Evolutionary conservation across 148 eudicot genomes (phyloP).

Genomic region (Gaultheria prostrata): DNA sequence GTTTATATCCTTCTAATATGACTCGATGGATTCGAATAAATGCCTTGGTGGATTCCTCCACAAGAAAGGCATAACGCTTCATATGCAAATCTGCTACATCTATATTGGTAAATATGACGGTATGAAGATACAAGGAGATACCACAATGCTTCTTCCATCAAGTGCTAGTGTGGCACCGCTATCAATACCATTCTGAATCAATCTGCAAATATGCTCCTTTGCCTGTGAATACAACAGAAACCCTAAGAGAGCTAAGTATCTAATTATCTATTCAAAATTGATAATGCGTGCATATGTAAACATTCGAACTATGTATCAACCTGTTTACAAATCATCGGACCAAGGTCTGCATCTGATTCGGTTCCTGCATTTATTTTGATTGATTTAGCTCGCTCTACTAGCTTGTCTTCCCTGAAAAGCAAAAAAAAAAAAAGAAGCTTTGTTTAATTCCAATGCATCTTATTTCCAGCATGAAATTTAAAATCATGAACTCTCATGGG

Average conservation of each 20-base stretch:
- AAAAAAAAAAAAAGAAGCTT: not conserved
- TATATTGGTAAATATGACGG: not conserved
- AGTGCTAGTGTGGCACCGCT: conserved; percentile 76
- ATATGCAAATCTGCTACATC: not conserved
- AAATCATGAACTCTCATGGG: not conserved
- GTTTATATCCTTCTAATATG: not conserved
- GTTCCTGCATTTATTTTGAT: conserved; percentile 89
- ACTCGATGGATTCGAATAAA: not conserved
- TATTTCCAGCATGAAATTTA: not conserved
- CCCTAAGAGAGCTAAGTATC: not conserved
- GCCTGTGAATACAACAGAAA: conserved; percentile 47
- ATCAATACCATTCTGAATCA: conserved; percentile 84
- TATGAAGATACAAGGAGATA: conserved; percentile 18
- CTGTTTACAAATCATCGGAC: conserved; percentile 95
- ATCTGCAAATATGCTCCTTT: conserved; percentile 71
- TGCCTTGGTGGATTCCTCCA: not conserved
- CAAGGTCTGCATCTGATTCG: conserved; percentile 93
- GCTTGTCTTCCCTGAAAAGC: conserved; percentile 70
- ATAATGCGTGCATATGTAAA: not conserved
- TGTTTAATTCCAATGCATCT: not conserved
- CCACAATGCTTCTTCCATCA: conserved; percentile 89
- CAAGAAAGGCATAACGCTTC: not conserved
- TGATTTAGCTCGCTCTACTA: conserved; percentile 73
- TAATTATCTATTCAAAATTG: not conserved
- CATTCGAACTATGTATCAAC: conserved; percentile 29